These are phyloP conservation scores for Cladophialophora psammophila DNA, from an alignment of 2,329 filamentous ascomycete species.

Conservation along the genomic window DNA sequence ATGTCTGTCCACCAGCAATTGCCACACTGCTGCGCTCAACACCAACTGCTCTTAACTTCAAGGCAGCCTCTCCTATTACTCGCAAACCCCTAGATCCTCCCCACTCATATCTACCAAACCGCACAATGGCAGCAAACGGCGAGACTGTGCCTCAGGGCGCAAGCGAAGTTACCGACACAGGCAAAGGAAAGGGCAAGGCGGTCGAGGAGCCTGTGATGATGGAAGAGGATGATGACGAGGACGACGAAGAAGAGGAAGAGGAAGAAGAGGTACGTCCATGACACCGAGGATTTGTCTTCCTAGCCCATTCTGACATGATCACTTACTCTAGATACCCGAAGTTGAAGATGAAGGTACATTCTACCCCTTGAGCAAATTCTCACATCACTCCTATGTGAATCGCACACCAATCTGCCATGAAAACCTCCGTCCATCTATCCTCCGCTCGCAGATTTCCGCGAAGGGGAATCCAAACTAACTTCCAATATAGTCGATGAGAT, in stretches of 20 bases:
- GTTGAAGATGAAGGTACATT: conserved; percentile 35
- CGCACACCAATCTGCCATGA: not conserved
- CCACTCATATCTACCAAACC: not conserved
- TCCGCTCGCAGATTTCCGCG: not conserved
- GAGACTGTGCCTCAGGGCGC: conserved; percentile 34
- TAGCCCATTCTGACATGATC: conserved; percentile 19
- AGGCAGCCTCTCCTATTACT: conserved; percentile 67
- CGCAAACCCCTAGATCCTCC: not conserved
- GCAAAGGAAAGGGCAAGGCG: conserved; percentile 90
- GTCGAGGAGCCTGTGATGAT: conserved; percentile 63
- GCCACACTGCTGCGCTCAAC: not conserved
- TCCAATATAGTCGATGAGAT: conserved; percentile 76
- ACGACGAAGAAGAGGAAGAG: conserved; percentile 72
- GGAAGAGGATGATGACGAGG: conserved; percentile 75
- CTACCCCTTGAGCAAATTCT: not conserved
- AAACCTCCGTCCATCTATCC: not conserved
- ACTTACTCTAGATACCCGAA: conserved; percentile 27
- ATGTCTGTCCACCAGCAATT: not conserved
- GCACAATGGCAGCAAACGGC: conserved; percentile 40
- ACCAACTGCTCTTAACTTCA: conserved; percentile 57
- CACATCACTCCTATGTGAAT: not conserved
- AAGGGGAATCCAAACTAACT: conserved; percentile 24
- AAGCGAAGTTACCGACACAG: conserved; percentile 44
- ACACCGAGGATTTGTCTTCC: too few relatives aligned
- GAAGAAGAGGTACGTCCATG: conserved; percentile 50